Base-by-base conservation (phyloP, 1,284 basidiomycete genomes). In the Porphyrellus sp. region DNA sequence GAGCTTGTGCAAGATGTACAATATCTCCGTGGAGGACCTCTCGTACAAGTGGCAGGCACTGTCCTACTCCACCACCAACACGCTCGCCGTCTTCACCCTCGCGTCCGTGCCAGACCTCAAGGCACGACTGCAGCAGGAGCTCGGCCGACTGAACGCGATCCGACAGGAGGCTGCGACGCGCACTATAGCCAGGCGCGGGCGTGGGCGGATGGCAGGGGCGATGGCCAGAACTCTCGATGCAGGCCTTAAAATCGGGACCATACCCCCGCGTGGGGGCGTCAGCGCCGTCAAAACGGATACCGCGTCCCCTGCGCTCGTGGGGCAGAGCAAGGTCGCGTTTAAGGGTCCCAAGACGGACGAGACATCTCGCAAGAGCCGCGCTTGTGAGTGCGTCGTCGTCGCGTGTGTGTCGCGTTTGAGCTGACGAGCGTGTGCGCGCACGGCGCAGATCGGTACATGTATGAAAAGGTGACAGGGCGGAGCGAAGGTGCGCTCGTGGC, bases 381-480 rank as follows among this genome's bases (percentile, higher is more conserved):
- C 73, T 45, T 87, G 85, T 89, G 66, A 76, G 83, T 2, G 64
- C 7, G 33, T 15, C 16, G 23, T 18, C 15, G 7, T 52, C 38
- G 35, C 47, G 15, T 16, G 49, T 45, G 18, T 30, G 25, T 9
- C 39, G 40, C 16, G 31, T 9, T 27, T 20, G 46, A 54, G n/a
- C 46, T 64, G 41, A 67, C 46, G 7, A 24, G 27, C 23, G n/a
- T 27, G 9, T 5, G 15, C 23, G 1, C 16, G 7, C 12, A 6
- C 31, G 43, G 21, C 20, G 28, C 56, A 92, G 89, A 94, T 73
- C 82, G 89, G 27, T 97, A 97, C 70, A 95, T 96, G 92, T 93
- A 90, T 65, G 93, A 96, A 69, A 93, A 91, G 71, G 77, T 89
- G 18, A 81, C 82, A 1, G 89, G 90, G 63, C 77, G 93, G 31